Conservation (phyloP, 441 rosid genomes). For the Aleurites moluccanus region DNA sequence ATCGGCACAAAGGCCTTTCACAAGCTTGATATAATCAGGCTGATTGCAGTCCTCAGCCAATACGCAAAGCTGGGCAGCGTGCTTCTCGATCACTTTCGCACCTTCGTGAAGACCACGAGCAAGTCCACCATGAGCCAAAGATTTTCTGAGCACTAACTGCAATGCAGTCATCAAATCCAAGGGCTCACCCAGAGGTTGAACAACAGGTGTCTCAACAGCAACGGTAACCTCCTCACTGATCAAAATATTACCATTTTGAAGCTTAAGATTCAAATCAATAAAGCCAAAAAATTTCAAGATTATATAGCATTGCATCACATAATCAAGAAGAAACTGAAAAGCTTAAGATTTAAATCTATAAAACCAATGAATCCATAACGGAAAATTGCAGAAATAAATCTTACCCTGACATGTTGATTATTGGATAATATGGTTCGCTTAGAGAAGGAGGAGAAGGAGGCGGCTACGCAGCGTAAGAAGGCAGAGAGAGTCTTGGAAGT, state of each 20-base stretch:
- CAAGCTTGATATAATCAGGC: conserved; percentile 82
- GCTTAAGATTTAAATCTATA: background rate
- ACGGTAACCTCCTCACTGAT: conserved; percentile 67
- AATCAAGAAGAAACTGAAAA: background rate
- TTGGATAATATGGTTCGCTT: background rate
- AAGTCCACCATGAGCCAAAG: conserved; percentile 84
- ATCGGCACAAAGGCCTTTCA: conserved; percentile 81
- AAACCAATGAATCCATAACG: background rate
- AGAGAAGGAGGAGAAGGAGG: background rate
- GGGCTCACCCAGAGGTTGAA: conserved; percentile 59
- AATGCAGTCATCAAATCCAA: conserved; percentile 80
- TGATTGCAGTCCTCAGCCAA: conserved; percentile 93
- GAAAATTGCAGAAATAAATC: background rate
- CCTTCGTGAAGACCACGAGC: conserved; percentile 78
- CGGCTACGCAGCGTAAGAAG: background rate
- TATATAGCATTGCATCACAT: background rate
- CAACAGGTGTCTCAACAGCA: conserved; percentile 35
- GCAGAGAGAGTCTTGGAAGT: background rate
- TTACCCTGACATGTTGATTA: background rate
- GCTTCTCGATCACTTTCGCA: conserved; percentile 87
- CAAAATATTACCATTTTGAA: background rate
- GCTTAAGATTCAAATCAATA: background rate
- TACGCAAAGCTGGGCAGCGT: conserved; percentile 72
- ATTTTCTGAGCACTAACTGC: conserved; percentile 71
- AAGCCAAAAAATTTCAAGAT: background rate